Evolutionary conservation across 2,329 filamentous ascomycete genomes (phyloP), one percentile per base, ranked within the genome.

Genomic region (Xylaria sp.): DNA sequence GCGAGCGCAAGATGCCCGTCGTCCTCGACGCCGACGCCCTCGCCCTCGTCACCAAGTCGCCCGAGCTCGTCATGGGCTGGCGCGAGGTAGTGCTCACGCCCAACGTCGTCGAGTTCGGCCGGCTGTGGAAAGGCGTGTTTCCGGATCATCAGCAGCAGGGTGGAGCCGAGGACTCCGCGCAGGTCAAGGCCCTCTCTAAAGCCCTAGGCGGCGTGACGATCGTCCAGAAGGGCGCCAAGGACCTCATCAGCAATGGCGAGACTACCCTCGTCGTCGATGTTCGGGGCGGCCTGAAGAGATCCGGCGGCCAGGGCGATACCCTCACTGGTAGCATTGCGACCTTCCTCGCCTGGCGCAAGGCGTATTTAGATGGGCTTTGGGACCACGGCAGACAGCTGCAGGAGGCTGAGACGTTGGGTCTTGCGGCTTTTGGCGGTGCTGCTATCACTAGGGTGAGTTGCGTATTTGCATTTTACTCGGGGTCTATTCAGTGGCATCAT

Each of bases 301-400:
- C 92, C 65, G 96, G 95, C 54, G 96, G 96, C 0, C 96, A 99
- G 81, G 96, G 96, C 1, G 96, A 99, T 80, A 98, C 96, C 3
- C 82, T 99, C 71, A 98, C 96, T 0, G 96, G 96, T 1, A 90
- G 90, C 38, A 82, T 99, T 71, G 96, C 92, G 1, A 98, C 96
- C 3, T 89, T 99, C 72, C 80, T 98, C 70, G 94, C 89, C 1
- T 99, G 95, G 90, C 86, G 95, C 67, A 90, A 90, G 77, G 93
- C 93, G 25, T 99, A 99, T 79, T 83, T 93, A 61, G 92, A 97
- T 65, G 85, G 85, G 31, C 79, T 97, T 3, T 98, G 95, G 95
- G 89, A 88, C 9, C 84, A 87, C 67, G 79, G 83, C 17, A 80
- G 81, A 7, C 81, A 83, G 22, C 76, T 87, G 15, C 80, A 81